Percentiles rank a stretch among this genome's conserved stretches.
phyloP scores from a whole-genome alignment of 148 eudicot genomes.

The Beta vulgaris region DNA sequence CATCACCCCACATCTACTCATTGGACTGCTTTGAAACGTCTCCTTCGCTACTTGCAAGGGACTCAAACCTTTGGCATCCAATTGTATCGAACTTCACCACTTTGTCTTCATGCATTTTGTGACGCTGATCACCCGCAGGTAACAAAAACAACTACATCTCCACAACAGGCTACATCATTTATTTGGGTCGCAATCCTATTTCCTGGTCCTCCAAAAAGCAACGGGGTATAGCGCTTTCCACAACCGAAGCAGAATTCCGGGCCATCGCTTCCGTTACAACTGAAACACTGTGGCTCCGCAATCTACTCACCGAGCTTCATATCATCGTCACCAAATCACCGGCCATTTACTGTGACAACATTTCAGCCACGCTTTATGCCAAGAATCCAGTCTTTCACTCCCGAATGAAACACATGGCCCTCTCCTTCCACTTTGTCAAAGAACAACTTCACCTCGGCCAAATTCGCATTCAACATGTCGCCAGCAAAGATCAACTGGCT shows the following conservation, averaged over 20 bases:
- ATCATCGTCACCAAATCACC: no score
- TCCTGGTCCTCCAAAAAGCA: not conserved
- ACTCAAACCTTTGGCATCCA: not conserved
- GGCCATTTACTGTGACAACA: no score
- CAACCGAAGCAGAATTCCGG: not conserved
- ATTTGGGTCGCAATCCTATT: not conserved
- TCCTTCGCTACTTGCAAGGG: not conserved
- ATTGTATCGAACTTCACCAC: no score
- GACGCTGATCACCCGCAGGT: not conserved
- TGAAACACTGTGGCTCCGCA: not conserved
- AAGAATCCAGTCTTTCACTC: constrained; percentile 16
- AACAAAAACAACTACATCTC: not conserved
- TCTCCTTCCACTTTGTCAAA: constrained; percentile 10
- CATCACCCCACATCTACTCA: not conserved
- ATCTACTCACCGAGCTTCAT: not conserved
- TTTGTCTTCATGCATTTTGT: no score
- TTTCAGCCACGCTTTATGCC: no score
- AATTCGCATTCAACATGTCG: not conserved
- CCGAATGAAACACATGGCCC: constrained; percentile 13
- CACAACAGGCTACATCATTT: not conserved
- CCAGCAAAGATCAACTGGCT: constrained; percentile 12
- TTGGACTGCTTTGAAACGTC: not conserved
- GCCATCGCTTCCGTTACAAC: not conserved
- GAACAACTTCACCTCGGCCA: not conserved
- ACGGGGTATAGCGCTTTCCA: not conserved